A percentile compares a stretch with the other conserved stretches of the same genome.
These are phyloP conservation scores for Dactylellina haptotyla DNA, from an alignment of 2,329 filamentous ascomycete genomes.

Conservation along the genomic window DNA sequence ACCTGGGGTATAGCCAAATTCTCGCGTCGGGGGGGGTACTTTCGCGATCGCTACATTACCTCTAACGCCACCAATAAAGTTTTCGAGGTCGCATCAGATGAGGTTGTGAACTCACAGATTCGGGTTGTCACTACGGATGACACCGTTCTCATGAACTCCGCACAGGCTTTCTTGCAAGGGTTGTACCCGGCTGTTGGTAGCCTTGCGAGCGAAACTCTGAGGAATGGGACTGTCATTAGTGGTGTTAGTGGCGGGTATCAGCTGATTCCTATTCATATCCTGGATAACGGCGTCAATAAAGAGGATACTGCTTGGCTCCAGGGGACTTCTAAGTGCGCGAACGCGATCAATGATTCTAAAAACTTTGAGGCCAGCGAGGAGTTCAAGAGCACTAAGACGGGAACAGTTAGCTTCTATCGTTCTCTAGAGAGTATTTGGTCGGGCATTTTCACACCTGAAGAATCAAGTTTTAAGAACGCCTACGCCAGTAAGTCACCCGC, in stretches of 20 bases:
- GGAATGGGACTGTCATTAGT: slow-evolving; percentile 74
- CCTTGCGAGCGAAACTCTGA: slow-evolving; percentile 69
- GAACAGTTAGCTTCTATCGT: slow-evolving; percentile 66
- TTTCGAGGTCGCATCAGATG: slow-evolving; percentile 71
- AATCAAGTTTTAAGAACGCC: slow-evolving; percentile 66
- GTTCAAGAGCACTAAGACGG: slow-evolving; percentile 63
- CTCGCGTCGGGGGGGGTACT: slow-evolving; percentile 78
- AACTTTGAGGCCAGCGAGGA: slow-evolving; percentile 68
- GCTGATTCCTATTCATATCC: slow-evolving; percentile 77
- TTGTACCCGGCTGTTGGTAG: slow-evolving; percentile 80
- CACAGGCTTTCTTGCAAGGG: slow-evolving; percentile 81
- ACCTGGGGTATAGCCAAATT: slow-evolving; percentile 80
- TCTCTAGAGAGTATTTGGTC: slow-evolving; percentile 65
- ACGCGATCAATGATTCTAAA: slow-evolving; percentile 68
- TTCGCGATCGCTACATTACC: slow-evolving; percentile 78
- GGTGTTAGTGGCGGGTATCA: slow-evolving; percentile 83
- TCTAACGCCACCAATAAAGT: slow-evolving; percentile 69
- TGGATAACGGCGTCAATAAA: slow-evolving; percentile 67
- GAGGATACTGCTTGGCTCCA: slow-evolving; percentile 69
- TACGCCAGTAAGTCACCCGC: slow-evolving; percentile 60
- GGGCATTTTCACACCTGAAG: slow-evolving; percentile 60
- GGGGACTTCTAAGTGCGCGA: slow-evolving; percentile 68
- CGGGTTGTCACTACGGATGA: slow-evolving; percentile 78
- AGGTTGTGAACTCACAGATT: slow-evolving; percentile 77
- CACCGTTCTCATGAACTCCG: slow-evolving; percentile 82